These are phyloP conservation scores for Penicillium steckii DNA, from an alignment of 495 filamentous ascomycete species.

Conservation along the genomic window DNA sequence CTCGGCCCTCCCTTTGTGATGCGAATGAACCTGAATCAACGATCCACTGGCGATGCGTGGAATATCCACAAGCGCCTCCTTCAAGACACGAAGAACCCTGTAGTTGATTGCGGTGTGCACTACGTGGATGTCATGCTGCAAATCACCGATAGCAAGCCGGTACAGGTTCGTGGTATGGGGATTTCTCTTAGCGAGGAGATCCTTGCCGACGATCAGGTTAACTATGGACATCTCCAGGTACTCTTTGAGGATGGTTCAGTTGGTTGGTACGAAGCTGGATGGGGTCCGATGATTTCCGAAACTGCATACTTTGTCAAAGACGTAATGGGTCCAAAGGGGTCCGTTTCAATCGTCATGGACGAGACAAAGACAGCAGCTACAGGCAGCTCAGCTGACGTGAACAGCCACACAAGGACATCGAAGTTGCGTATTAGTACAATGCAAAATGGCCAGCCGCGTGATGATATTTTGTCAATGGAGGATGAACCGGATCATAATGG, in stretches of 20 bases:
- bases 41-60: conserved; percentile 13
- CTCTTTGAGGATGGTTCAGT: conserved; percentile 16
- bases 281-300: conserved; percentile 17
- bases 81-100: conserved; percentile 12
- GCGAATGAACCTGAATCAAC: conserved; percentile 17
- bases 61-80: conserved; percentile 11
- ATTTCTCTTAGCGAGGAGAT: conserved; percentile 12
- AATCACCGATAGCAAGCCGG: conserved; percentile 14
- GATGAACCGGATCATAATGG: conserved; percentile 14
- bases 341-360: conserved; percentile 16
- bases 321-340: conserved; percentile 10
- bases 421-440: conserved; percentile 10
- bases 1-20: conserved; percentile 15
- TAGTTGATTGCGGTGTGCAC: conserved; percentile 15
- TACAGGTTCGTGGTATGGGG: conserved; percentile 18
- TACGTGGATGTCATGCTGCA: conserved; percentile 19
- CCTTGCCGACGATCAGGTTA: conserved; percentile 12
- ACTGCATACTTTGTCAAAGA: conserved; percentile 19
- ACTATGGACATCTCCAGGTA: conserved; percentile 16
- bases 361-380: neutral
- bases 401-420: conserved; percentile 11
- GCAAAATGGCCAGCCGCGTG: conserved; percentile 2
- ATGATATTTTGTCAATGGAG: conserved; percentile 11
- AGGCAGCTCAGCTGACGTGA: conserved; percentile 7
- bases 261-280: conserved; percentile 16